Evolutionary conservation across 1,139 yeast species (phyloP).

Genomic region (Debaryomycetaceae sp.): DNA sequence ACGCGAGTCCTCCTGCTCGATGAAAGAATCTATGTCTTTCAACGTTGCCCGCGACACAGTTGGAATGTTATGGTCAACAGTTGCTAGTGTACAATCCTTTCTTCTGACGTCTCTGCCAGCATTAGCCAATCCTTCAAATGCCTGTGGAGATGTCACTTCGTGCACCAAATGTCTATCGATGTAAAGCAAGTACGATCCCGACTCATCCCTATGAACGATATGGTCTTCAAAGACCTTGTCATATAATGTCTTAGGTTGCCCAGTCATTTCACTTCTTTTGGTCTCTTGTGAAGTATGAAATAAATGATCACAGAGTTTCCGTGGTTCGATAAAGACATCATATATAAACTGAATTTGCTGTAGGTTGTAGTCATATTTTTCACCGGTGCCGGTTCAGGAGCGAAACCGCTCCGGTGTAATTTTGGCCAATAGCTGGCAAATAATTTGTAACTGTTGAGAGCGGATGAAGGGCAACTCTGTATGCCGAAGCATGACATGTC

Average conservation of each 20-base stretch:
- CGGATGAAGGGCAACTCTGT: background rate
- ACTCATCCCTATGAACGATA: slow-evolving; percentile 82
- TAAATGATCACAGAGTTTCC: background rate
- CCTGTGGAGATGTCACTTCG: slow-evolving; percentile 98
- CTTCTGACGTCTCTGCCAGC: slow-evolving; percentile 90
- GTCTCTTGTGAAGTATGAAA: background rate
- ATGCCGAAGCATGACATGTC: too few species aligned
- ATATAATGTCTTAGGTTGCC: slow-evolving; percentile 67
- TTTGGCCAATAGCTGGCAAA: slow-evolving; percentile 1
- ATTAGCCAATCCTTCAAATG: slow-evolving; percentile 87
- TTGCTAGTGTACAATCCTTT: slow-evolving; percentile 91
- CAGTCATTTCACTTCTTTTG: slow-evolving; percentile 2
- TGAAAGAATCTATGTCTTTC: slow-evolving; percentile 74
- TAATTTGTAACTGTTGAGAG: slow-evolving; percentile 1
- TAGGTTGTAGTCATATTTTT: background rate
- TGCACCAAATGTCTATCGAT: slow-evolving; percentile 97
- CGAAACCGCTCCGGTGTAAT: background rate
- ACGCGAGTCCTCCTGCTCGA: slow-evolving; percentile 86
- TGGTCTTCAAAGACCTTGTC: slow-evolving; percentile 97
- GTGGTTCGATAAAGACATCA: background rate
- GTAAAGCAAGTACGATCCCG: slow-evolving; percentile 80
- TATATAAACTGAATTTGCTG: background rate
- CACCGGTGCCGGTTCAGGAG: slow-evolving; percentile 3
- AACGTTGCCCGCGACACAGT: slow-evolving; percentile 77
- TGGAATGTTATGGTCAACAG: slow-evolving; percentile 97